Evolutionary conservation across 495 filamentous ascomycete genomes (phyloP).

Genomic region (Podospora conica): DNA sequence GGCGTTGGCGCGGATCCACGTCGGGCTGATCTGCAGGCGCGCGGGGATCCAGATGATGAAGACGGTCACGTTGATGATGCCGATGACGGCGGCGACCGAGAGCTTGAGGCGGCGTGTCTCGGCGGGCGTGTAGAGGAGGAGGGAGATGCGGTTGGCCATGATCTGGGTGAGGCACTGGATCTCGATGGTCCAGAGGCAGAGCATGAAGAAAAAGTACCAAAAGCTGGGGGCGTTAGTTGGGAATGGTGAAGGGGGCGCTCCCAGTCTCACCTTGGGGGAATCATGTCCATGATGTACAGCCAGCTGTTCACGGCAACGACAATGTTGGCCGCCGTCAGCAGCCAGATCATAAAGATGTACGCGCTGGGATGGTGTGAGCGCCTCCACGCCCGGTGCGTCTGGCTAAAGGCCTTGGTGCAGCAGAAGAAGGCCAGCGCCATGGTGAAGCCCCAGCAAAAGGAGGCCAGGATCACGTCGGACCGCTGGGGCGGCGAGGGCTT

Average conservation of each 20-base stretch:
- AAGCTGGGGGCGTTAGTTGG: constrained; percentile 5
- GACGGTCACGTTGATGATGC: constrained; percentile 42
- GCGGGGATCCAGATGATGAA: constrained; percentile 48
- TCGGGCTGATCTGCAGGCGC: constrained; percentile 30
- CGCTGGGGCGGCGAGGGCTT: neutral
- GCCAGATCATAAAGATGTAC: constrained; percentile 33
- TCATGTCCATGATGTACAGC: constrained; percentile 15
- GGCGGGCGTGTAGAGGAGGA: constrained; percentile 35
- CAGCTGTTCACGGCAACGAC: constrained; percentile 20
- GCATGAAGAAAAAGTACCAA: constrained; percentile 20
- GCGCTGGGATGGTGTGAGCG: constrained; percentile 9
- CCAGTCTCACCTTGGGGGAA: neutral
- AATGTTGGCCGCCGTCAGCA: constrained; percentile 15
- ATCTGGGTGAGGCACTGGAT: constrained; percentile 44
- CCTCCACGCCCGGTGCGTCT: constrained; percentile 20
- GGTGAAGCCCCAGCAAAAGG: constrained; percentile 26
- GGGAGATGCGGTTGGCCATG: constrained; percentile 41
- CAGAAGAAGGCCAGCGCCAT: constrained; percentile 19
- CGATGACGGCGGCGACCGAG: constrained; percentile 33
- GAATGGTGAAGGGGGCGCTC: no score
- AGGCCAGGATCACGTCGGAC: constrained; percentile 21
- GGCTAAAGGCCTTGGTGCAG: constrained; percentile 20
- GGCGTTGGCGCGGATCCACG: constrained; percentile 31
- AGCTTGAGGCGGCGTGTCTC: constrained; percentile 28
- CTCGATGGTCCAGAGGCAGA: constrained; percentile 31